Base-by-base conservation (phyloP, 2,329 filamentous ascomycete species). In the Zasmidium angulare region DNA sequence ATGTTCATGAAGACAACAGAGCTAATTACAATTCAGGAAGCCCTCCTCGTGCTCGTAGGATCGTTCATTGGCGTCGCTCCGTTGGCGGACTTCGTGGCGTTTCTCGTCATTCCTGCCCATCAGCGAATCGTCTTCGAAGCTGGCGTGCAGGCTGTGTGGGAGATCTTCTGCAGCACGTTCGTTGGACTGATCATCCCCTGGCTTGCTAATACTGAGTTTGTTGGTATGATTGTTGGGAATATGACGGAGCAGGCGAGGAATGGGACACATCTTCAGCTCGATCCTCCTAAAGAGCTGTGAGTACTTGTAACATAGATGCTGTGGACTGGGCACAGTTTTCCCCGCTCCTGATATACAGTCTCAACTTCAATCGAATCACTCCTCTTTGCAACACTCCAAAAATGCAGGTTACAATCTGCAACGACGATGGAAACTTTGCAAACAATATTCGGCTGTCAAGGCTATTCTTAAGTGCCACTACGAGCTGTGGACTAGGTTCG, bases 21-120 rank as follows among this genome's bases (percentile, higher is more conserved):
- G n/a, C 12, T 43, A 43, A 19, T 4, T 17, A 40, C 36, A 55
- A 21, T 23, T n/a, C 50, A 55, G 54, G 47, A 57, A 24, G 24
- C 61, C 36, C 49, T 61, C 3, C 4, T 53, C 17, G 49, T 43
- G 1, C n/a, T 48, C 11, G 3, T 59, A 6, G 48, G 17, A 17
- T 50, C 52, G 4, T 56, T 58, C 50, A 49, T 60, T 46, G 36
- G 47, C 11, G 21, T 60, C 12, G 17, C 31, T 12, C 64, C 64
- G 0, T 20, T 64, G 0, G 51, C 57, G 0, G 51, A 53, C 4
- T 21, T 66, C 10, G 17, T 66, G 6, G 53, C 53, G 2, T 60
- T 63, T 26, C 50, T 59, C 21, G 26, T 66, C 2, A 59, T 64
- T n/a, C 60, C 60, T 2, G 64, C 63, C 12, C 60, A 64, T 22